Evolutionary conservation across 2,329 filamentous ascomycete genomes (phyloP), one percentile per base, ranked within the genome.

Genomic region (Paraconiothyrium brasiliense): DNA sequence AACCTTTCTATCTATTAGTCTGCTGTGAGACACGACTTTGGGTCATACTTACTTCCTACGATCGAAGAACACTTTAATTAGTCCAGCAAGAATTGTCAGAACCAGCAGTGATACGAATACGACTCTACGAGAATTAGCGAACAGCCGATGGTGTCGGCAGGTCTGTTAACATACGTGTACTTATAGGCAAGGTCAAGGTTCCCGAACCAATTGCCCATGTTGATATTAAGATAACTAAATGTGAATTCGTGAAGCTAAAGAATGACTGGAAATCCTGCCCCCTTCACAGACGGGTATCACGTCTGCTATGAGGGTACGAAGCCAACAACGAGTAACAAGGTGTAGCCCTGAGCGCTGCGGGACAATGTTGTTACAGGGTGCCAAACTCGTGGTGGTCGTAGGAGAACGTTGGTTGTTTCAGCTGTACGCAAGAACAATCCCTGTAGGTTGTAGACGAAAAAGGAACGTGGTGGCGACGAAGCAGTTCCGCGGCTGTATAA

Each of bases 151-250:
- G 13, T 1, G n/a, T 44, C 1, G 1, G 13, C 27, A 16, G 50
- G 11, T 9, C 3, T 24, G 5, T 11, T 24, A 7, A 64, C 76
- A 58, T 68, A 78, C 77, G 69, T 67, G 60, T 75, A 78, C 62
- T 78, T 78, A 71, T 77, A 79, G 34, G 74, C 75, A 68, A 78
- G 65, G 55, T 75, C 65, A 44, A 78, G 59, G 35, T 73, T 58
- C 24, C 74, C 76, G 56, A 78, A 78, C 75, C 74, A 76, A 60
- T 70, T 73, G 46, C 64, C 63, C 68, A 75, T 76, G 59, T 48
- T 68, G 61, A 57, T 61, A 56, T 32, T 48, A 34, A 37, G 30
- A 48, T 37, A 30, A 11, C 11, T 56, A 39, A 37, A 16, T 30
- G 20, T 48, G 3, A 16, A 16, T 14, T 48, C 13, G 55, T 48